Base-by-base conservation (phyloP, 179 eudicot species). In the Beta lomatogona region DNA sequence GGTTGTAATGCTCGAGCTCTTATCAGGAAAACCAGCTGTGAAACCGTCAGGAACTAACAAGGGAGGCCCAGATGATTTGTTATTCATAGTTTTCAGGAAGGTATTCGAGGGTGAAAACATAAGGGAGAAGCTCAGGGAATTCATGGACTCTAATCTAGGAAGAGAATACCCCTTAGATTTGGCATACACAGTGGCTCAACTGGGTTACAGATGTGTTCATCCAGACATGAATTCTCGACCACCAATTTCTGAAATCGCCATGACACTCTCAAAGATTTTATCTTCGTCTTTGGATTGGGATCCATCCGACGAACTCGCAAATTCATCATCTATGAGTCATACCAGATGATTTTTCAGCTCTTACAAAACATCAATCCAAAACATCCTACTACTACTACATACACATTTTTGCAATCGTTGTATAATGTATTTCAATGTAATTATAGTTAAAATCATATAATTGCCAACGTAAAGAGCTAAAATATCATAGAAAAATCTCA, bases 211-310 rank as follows among this genome's bases (percentile, higher is more conserved):
- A 53, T 93, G 97, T 58, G 91, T 91, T 61, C 87, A 87, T 54
- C 87, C 70, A 46, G 88, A 90, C 76, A 82, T 91, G 78, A 89
- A 89, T 77, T 70, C 85, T 54, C 84, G 93, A 3, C 94, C 97
- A 31, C 36, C 86, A 11, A 83, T 87, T 77, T 59, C 86, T 3
- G 91, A 91, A 68, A 89, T 89, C 73, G 85, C 90, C 50, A 79
- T 84, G 87, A 89, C 80, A 19, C 81, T 91, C 14, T 85, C 93
- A 7, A 88, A 90, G 89, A 87, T 92, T 44, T 81, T 82, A 66
- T 87, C 92, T 0, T 86, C 91, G 16, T 88, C 93, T 16, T 64
- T 89, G 88, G 97, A 91, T 79, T 92, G 92, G 93, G 93, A 91
- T 86, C 93, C 93, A 0, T 86, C 91, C 2, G 89, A 89, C 75